These are phyloP conservation scores for Lentinula edodes DNA, from an alignment of 768 basidiomycete genomes.

Conservation along the genomic window DNA sequence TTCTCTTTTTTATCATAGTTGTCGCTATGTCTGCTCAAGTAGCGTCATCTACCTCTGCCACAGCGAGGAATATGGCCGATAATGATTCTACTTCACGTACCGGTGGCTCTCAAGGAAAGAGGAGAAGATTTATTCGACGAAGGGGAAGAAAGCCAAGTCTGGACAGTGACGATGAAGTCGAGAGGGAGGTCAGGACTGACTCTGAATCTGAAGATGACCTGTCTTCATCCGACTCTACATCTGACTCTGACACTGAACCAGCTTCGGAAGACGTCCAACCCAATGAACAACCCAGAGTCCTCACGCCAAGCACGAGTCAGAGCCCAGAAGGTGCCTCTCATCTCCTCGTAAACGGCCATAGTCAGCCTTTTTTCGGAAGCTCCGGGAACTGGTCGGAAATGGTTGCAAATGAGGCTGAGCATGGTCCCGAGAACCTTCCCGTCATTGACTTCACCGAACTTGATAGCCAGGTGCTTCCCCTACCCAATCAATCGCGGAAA, in stretches of 20 bases:
- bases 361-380: constrained; percentile 48
- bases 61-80: constrained; percentile 22
- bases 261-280: constrained; percentile 57
- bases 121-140: constrained; percentile 43
- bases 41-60: constrained; percentile 28
- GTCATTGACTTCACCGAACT: constrained; percentile 79
- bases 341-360: constrained; percentile 22
- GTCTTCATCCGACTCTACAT: constrained; percentile 53
- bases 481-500: constrained; percentile 30
- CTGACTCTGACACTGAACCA: constrained; percentile 70
- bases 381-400: constrained; percentile 76
- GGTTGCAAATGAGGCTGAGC: constrained; percentile 68
- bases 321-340: constrained; percentile 40
- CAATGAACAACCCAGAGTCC: constrained; percentile 44
- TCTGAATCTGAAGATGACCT: constrained; percentile 59
- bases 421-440: constrained; percentile 63
- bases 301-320: constrained; percentile 67
- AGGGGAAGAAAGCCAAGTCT: constrained; percentile 55
- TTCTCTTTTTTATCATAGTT: constrained; percentile 17
- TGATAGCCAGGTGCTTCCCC: constrained; percentile 30
- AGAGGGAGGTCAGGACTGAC: constrained; percentile 65
- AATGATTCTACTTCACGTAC: constrained; percentile 13
- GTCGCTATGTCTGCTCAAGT: constrained; percentile 42
- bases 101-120: background rate
- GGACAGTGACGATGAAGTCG: constrained; percentile 75